Evolutionary conservation across 2,329 filamentous ascomycete genomes (phyloP).

Genomic region (Phialemonium atrogriseum): DNA sequence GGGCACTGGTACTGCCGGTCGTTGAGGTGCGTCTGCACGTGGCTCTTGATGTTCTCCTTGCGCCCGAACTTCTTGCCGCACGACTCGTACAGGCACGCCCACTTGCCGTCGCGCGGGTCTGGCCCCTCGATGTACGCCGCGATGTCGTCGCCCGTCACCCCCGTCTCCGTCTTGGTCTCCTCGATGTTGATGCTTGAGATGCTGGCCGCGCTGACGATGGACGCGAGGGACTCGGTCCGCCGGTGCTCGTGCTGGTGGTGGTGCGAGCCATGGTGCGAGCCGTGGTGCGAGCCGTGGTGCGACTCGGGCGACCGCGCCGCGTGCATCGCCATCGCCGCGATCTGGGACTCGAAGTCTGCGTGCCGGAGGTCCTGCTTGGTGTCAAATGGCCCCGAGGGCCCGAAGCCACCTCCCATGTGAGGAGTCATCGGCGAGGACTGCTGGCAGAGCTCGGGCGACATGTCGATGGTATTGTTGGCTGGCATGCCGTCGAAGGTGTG

Average conservation of each 20-base stretch:
- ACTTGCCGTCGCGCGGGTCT: slow-evolving; percentile 66
- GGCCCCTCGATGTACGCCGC: slow-evolving; percentile 65
- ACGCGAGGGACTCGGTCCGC: slow-evolving; percentile 52
- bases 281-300: slow-evolving; percentile 16
- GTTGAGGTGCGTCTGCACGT: slow-evolving; percentile 95
- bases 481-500: slow-evolving; percentile 23
- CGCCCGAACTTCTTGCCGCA: slow-evolving; percentile 91
- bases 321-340: slow-evolving; percentile 6
- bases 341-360: slow-evolving; percentile 14
- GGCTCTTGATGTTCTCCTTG: slow-evolving; percentile 97
- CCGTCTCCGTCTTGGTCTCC: slow-evolving; percentile 65
- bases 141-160: slow-evolving; percentile 81
- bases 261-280: no score
- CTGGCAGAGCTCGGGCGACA: no score
- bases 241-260: slow-evolving; percentile 28
- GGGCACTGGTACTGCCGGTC: slow-evolving; percentile 94
- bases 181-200: slow-evolving; percentile 57
- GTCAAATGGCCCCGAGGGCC: slow-evolving; percentile 27
- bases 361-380: slow-evolving; percentile 31
- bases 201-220: slow-evolving; percentile 48
- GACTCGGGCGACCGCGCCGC: slow-evolving; percentile 13
- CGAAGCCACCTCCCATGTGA: slow-evolving; percentile 34
- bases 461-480: slow-evolving; percentile 30
- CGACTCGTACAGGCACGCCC: slow-evolving; percentile 66
- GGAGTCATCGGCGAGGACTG: slow-evolving; percentile 44